Evolutionary conservation across 106 monocot genomes (phyloP).

Genomic region (Alisma plantagoaquatica): DNA sequence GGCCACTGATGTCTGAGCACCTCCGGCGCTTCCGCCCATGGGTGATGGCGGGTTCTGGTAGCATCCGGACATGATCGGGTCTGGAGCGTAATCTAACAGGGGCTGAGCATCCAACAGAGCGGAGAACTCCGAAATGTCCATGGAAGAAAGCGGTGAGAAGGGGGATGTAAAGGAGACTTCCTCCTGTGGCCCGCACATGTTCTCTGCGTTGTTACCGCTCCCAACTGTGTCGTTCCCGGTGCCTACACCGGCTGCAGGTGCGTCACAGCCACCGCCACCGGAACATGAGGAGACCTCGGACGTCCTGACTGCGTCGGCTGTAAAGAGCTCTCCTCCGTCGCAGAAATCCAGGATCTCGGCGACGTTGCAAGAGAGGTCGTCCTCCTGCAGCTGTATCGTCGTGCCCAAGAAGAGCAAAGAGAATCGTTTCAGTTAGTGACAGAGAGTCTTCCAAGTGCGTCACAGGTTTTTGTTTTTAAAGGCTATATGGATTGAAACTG

Average conservation of each 20-base stretch:
- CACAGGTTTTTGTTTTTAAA: too few relatives aligned
- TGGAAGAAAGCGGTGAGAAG: constrained; percentile 27
- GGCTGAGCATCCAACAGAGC: constrained; percentile 31
- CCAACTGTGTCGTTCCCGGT: constrained; percentile 11
- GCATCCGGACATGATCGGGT: constrained; percentile 2
- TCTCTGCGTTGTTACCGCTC: too few relatives aligned
- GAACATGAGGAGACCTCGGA: constrained; percentile 17
- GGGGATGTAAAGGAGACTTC: constrained; percentile 10
- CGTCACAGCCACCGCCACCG: not conserved
- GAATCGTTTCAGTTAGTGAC: too few relatives aligned
- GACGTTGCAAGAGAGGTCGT: constrained; percentile 28
- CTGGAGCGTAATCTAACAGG: constrained; percentile 6
- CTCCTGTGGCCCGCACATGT: constrained; percentile 18
- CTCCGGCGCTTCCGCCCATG: constrained; percentile 1
- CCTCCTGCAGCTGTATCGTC: too few relatives aligned
- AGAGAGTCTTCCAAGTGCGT: too few relatives aligned
- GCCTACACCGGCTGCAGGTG: too few relatives aligned
- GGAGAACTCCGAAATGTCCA: constrained; percentile 30
- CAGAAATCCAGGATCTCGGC: constrained; percentile 39
- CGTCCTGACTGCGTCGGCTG: constrained; percentile 13
- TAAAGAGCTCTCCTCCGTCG: constrained; percentile 26
- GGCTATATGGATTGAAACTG: too few relatives aligned
- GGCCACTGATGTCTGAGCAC: not conserved
- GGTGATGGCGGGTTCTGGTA: too few relatives aligned
- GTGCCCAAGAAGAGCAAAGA: too few relatives aligned